Conservation (phyloP, 805 yeast species). For the Spathaspora passalidarum region DNA sequence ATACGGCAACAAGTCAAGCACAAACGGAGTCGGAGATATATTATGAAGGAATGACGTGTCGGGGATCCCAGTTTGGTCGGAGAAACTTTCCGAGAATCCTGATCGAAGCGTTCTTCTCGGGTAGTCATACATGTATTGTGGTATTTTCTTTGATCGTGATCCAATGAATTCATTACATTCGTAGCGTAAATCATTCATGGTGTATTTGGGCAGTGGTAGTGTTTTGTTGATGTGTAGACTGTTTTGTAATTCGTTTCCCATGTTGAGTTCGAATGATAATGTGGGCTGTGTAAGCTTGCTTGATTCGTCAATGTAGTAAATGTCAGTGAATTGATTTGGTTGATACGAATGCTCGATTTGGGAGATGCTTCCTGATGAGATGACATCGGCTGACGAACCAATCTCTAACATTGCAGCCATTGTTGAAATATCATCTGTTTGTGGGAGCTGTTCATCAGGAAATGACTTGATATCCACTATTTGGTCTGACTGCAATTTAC, state of each 20-base stretch:
- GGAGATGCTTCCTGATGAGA: slow-evolving; percentile 23
- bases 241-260: slow-evolving; percentile 20
- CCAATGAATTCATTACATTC: slow-evolving; percentile 22
- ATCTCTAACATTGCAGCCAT: slow-evolving; percentile 17
- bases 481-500: slow-evolving; percentile 12
- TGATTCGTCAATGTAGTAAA: slow-evolving; percentile 31
- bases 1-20: slow-evolving; percentile 30
- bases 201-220: slow-evolving; percentile 4
- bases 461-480: not conserved
- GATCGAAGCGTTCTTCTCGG: slow-evolving; percentile 4
- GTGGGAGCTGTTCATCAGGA: too few species aligned
- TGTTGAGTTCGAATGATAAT: slow-evolving; percentile 38
- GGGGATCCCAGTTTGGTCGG: slow-evolving; percentile 27
- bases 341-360: slow-evolving; percentile 19
- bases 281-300: slow-evolving; percentile 23
- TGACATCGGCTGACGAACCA: slow-evolving; percentile 27
- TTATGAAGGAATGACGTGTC: slow-evolving; percentile 30
- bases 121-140: slow-evolving; percentile 26
- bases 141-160: slow-evolving; percentile 33
- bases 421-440: not conserved
- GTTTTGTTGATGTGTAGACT: not conserved
- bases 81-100: not conserved
- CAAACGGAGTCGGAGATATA: slow-evolving; percentile 22
- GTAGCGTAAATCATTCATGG: slow-evolving; percentile 12
- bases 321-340: slow-evolving; percentile 37